These are phyloP conservation scores for Passiflora organensis DNA, from an alignment of 345 rosid species.

Conservation along the genomic window DNA sequence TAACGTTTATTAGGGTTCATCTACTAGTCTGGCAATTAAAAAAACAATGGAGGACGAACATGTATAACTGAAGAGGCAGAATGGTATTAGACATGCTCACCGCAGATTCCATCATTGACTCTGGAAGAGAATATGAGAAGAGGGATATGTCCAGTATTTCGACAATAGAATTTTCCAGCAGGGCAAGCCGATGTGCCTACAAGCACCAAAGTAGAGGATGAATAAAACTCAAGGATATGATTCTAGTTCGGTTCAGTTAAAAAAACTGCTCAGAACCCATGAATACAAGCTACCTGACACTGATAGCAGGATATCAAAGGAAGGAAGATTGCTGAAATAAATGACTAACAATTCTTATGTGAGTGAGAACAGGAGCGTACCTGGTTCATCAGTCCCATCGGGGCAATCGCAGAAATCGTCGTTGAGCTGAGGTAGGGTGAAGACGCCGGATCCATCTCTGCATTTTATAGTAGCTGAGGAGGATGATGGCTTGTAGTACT, in stretches of 20 bases:
- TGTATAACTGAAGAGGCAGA: no score
- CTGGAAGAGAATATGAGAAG: conserved; percentile 64
- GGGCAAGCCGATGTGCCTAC: conserved; percentile 98
- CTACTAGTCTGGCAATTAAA: no score
- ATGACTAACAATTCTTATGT: no score
- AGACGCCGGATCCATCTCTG: conserved; percentile 77
- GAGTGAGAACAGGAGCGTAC: no score
- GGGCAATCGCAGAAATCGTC: conserved; percentile 94
- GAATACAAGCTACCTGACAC: no score
- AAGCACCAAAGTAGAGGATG: conserved; percentile 3
- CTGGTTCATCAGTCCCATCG: conserved; percentile 94
- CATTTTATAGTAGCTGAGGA: conserved; percentile 42
- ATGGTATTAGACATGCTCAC: conserved; percentile 30
- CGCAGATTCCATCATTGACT: conserved; percentile 96
- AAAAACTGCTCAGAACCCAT: no score
- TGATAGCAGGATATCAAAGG: no score
- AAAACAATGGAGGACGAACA: no score
- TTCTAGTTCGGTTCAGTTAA: no score
- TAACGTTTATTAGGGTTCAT: no score
- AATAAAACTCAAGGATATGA: no score
- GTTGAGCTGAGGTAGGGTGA: conserved; percentile 70
- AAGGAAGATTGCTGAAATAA: no score
- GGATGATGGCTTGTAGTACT: conserved; percentile 60
- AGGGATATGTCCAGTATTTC: conserved; percentile 67
- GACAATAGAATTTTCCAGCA: conserved; percentile 73